phyloP scores from a whole-genome alignment of 2,329 filamentous ascomycete species.

The Penicillium expansum region DNA sequence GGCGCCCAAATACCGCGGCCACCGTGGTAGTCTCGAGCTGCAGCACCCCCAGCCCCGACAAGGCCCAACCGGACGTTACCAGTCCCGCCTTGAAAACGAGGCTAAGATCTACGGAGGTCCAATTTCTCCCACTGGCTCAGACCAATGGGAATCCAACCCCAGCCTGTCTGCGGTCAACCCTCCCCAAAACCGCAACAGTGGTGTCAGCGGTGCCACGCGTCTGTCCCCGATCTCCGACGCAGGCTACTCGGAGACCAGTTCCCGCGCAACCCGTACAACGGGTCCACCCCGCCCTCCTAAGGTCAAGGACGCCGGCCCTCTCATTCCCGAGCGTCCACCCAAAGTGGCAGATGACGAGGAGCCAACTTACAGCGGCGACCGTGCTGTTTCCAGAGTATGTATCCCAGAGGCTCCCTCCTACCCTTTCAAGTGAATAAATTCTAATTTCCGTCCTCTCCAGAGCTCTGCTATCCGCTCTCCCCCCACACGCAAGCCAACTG shows the following conservation, averaged over 20 bases:
- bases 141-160: conserved; percentile 47
- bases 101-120: conserved; percentile 53
- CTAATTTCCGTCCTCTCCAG: conserved; percentile 17
- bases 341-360: conserved; percentile 40
- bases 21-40: conserved; percentile 62
- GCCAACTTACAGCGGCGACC: conserved; percentile 38
- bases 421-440: neutral
- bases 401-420: neutral
- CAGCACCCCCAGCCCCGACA: conserved; percentile 64
- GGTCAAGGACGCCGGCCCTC: conserved; percentile 56
- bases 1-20: conserved; percentile 63
- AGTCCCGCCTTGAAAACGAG: conserved; percentile 60
- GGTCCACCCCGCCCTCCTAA: conserved; percentile 54
- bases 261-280: conserved; percentile 31
- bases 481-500: conserved; percentile 47
- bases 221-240: conserved; percentile 49
- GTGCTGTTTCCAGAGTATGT: conserved; percentile 40
- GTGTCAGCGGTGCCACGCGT: conserved; percentile 38
- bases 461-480: conserved; percentile 34
- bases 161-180: conserved; percentile 37
- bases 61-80: conserved; percentile 61
- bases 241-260: conserved; percentile 46
- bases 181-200: conserved; percentile 37
- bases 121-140: conserved; percentile 42
- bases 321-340: conserved; percentile 53